Base-by-base conservation (phyloP, 2,329 filamentous ascomycete genomes). In the Mycosphaerelloides madeirae region DNA sequence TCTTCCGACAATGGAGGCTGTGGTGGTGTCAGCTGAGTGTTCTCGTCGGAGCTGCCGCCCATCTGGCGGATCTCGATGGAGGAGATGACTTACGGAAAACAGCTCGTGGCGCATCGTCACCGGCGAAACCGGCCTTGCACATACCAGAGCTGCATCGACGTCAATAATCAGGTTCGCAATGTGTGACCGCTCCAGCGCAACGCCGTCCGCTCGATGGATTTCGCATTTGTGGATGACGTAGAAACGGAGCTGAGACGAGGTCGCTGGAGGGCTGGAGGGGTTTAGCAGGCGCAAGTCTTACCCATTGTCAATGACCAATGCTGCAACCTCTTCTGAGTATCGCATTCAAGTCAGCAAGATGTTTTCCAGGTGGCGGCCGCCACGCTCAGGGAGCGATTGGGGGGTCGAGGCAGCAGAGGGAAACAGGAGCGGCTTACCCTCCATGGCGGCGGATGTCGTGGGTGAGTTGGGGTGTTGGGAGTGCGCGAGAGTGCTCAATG, bases 271-370 rank as follows among this genome's bases (percentile, higher is more conserved):
- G 61, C 58, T 62, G 59, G 60, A 58, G 61, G 66, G 76, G 47
- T 39, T 47, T n/a, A n/a, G n/a, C n/a, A n/a, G n/a, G 46, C 54
- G 46, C 55, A 46, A 46, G 47, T 79, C 90, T 87, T 91, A 98
- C 93, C 93, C 93, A 97, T 98, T 98, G 90, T 98, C 93, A 79
- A 98, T 97, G 77, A 98, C 93, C 87, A 98, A 90, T 76, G 93
- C 93, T 76, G 93, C 93, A 77, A 98, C 93, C 88, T 98, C 93
- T 83, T 98, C 93, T 97, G 71, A 75, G 42, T 1, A 45, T 34
- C 43, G 45, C 38, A 52, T 19, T 44, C 25, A 36, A 49, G 54
- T 62, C 50, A 61, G 60, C 50, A 32, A 37, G 43, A 38, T 46
- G 46, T 31, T 25, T 28, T 32, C 15, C 31, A 20, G 18, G 34